Base-by-base conservation (phyloP, 768 basidiomycete genomes). In the Phanerochaete sordida region DNA sequence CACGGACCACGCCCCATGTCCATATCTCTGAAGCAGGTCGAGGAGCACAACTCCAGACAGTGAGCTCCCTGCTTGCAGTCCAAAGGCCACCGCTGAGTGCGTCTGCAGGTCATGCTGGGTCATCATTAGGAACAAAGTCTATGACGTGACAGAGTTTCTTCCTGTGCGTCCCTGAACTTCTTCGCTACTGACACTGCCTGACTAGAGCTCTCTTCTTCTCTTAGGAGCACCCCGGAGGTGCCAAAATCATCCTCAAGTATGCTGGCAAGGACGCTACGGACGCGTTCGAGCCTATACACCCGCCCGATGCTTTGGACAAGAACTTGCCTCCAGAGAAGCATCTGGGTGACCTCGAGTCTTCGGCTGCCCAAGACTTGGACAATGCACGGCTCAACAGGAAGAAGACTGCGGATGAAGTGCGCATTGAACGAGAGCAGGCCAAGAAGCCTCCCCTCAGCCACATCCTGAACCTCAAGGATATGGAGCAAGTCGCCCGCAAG, bases 231-330 rank as follows among this genome's bases (percentile, higher is more conserved):
- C 90, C 90, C 7, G 94, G 95, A 21, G 95, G 95, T 2, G 76
- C 86, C 19, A 81, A 82, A 58, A 88, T 93, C 67, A 91, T 98
- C 62, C 69, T 96, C 21, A 87, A 84, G 67, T 91, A 93, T 66
- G 94, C 84, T 9, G 95, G 95, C 9, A 82, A 80, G 61, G 95
- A 95, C 70, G 93, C 92, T n/a, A 91, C 90, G 0, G 73, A 73
- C 6, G 87, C 77, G 3, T 91, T 87, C 68, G 81, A 88, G 62
- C 89, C 90, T 5, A 91, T 97, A 45, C 95, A 98, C 73, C 87
- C 95, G 2, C 84, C 88, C 26, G 88, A 90, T 64, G 86, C 91
- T 21, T 81, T 96, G 50, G 82, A 87, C 53, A 85, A 84, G 72
- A 81, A 88, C 69, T 78, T 93, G 21, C 81, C 86, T 11, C 73